Percentiles rank a stretch among this genome's conserved stretches.
phyloP scores from a whole-genome alignment of 2,329 filamentous ascomycete species.

The Arthrinium phaeospermum region DNA sequence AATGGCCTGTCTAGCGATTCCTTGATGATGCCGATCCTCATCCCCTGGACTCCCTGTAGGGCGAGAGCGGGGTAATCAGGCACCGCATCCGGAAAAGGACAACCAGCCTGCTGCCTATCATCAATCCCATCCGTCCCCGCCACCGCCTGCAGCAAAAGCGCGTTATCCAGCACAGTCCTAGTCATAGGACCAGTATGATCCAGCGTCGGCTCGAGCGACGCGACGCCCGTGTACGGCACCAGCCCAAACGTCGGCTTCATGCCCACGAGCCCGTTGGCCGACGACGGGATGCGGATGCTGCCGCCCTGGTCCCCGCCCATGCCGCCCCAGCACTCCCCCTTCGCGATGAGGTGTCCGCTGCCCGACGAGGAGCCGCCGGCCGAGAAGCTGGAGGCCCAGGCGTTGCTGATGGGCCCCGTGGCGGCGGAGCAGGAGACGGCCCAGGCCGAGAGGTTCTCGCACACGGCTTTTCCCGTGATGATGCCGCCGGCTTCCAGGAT shows the following conservation, averaged over 20 bases:
- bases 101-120: constrained; percentile 35
- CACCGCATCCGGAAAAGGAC: constrained; percentile 29
- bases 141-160: constrained; percentile 38
- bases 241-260: constrained; percentile 41
- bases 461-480: constrained; percentile 49
- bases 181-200: constrained; percentile 42
- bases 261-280: constrained; percentile 38
- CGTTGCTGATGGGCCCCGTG: constrained; percentile 53
- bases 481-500: constrained; percentile 48
- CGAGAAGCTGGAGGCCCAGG: constrained; percentile 49
- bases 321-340: constrained; percentile 37
- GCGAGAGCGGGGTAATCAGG: constrained; percentile 27
- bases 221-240: constrained; percentile 42
- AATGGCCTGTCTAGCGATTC: constrained; percentile 35
- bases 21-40: constrained; percentile 37
- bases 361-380: constrained; percentile 53
- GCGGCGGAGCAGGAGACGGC: constrained; percentile 48
- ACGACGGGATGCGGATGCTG: constrained; percentile 40
- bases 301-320: constrained; percentile 43
- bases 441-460: constrained; percentile 52
- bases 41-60: constrained; percentile 27
- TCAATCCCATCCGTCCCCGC: constrained; percentile 41
- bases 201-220: constrained; percentile 35
- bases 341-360: constrained; percentile 47
- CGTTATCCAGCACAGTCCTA: constrained; percentile 34